Base-by-base conservation (phyloP, 164 flowering plant species). In the Berberis vulgaris region DNA sequence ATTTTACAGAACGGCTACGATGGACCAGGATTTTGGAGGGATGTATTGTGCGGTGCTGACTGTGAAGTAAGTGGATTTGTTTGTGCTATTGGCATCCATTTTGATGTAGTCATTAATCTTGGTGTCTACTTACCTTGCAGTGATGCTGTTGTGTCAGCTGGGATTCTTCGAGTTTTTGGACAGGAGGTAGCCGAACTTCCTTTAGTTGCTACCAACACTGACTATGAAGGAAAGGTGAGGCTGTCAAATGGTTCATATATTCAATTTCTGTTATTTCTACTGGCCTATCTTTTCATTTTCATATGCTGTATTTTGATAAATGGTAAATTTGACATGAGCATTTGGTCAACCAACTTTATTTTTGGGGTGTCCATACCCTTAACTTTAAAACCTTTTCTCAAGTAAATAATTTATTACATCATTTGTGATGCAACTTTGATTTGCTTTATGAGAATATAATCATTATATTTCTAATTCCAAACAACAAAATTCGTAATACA, bases 181-280 rank as follows among this genome's bases (percentile, higher is more conserved):
- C 74, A 47, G 54, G 96, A 86, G 59, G 67, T 86, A 41, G 97
- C 96, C n/a, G 97, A 94, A 67, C 83, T 94, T 47, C 99, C 99
- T 41, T 71, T 94, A 54, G 97, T 86, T 72, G 97, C 97, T 12
- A 94, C 99, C 12, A 79, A 79, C 41, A 76, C 49, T 38, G 82
- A 76, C 62, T 70, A 78, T 67, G 95, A 84, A 64, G 90, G 93
- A 62, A 83, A 82, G 96, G 99, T 87, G 67, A 81, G 79, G 58
- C 44, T n/a, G 12, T 26, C 26, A 9, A 11, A 47, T 11, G 1
- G 50, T 47, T 11, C 9, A 6, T 47, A 47, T 47, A 6, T 1
- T 4, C 10, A 1, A 3, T 7, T 1, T 7, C 11, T 7, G n/a
- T 52, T 1, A 52, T 52, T 11, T 46, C 8, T 46, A 5, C 8